Conservation (phyloP, 139 green algal species). For the Chlorella sp. region DNA sequence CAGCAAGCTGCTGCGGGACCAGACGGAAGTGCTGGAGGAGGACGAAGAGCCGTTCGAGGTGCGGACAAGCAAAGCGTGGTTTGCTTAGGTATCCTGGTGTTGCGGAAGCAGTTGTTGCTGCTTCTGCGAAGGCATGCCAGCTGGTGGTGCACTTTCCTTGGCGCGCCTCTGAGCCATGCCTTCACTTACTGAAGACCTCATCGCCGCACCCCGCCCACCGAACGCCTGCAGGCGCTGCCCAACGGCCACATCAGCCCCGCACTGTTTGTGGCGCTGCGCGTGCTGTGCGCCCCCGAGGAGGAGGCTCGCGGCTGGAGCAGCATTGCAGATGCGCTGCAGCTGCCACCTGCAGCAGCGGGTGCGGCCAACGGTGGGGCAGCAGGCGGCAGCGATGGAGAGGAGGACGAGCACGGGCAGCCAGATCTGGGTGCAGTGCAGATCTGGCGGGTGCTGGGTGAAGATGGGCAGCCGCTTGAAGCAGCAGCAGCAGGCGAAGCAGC, state of each 20-base stretch:
- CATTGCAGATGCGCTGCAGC: constrained; percentile 53
- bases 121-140: neutral
- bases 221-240: constrained; percentile 36
- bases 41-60: constrained; percentile 60
- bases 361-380: neutral
- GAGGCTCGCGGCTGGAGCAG: constrained; percentile 25
- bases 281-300: constrained; percentile 36
- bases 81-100: neutral
- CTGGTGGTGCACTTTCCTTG: too few species aligned
- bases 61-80: neutral
- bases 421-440: constrained; percentile 20
- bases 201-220: too few species aligned
- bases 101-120: neutral
- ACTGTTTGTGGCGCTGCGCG: constrained; percentile 44
- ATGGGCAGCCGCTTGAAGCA: constrained; percentile 1
- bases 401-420: neutral
- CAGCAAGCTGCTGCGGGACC: constrained; percentile 3
- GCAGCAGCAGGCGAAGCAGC: neutral
- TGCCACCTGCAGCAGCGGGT: neutral
- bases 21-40: constrained; percentile 50
- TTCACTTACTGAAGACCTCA: too few species aligned
- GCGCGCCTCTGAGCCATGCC: too few species aligned
- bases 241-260: constrained; percentile 43
- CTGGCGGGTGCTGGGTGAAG: constrained; percentile 11
- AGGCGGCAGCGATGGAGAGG: neutral